These are phyloP conservation scores for Rosa multiflora DNA, from an alignment of 306 rosid genomes.

Conservation along the genomic window DNA sequence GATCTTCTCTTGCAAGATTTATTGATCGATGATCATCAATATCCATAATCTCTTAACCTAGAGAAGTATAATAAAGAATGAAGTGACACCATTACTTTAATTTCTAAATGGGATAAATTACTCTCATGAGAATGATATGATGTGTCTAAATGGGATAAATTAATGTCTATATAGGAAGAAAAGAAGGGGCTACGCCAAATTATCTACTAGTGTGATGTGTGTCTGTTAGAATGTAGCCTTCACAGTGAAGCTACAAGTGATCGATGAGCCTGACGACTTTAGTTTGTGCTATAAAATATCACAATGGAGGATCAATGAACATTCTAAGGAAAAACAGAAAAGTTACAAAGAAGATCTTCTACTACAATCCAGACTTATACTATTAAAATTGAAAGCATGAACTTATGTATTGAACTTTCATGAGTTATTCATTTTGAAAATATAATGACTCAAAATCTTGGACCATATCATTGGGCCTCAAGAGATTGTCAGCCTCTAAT, in stretches of 20 bases:
- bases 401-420: too few species aligned
- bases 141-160: background rate
- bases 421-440: background rate
- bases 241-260: background rate
- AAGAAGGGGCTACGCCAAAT: background rate
- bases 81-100: background rate
- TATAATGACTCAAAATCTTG: background rate
- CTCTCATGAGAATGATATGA: background rate
- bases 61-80: background rate
- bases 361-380: too few species aligned
- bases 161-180: background rate
- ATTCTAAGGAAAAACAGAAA: too few species aligned
- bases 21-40: background rate
- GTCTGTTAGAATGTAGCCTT: background rate
- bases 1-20: constrained; percentile 13
- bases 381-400: too few species aligned
- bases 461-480: background rate
- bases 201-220: background rate
- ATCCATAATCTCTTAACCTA: background rate
- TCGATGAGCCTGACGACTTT: background rate
- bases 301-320: too few species aligned
- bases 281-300: background rate
- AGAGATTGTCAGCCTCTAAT: background rate
- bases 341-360: too few species aligned
- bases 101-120: background rate